Base-by-base conservation (phyloP, 768 basidiomycete species). In the Vararia minispora region DNA sequence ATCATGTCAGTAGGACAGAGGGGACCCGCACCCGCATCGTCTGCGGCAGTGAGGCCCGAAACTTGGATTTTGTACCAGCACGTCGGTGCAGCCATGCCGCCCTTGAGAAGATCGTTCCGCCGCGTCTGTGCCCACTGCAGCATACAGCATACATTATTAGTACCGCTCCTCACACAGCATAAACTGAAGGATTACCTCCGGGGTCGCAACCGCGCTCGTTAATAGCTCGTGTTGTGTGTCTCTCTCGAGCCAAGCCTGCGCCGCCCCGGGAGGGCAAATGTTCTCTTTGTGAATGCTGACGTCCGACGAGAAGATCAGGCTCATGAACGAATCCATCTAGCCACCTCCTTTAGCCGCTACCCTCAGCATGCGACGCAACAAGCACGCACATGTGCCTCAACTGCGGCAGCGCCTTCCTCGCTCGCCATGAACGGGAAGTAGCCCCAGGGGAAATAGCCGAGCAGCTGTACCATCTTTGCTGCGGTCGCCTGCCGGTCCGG, bases 261-360 rank as follows among this genome's bases (percentile, higher is more conserved):
- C 33, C 27, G 53, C 55, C 14, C 65, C 66, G 2, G 53, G 52
- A 8, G 57, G 41, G 17, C 61, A 54, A 26, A 69, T 41, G 12
- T 58, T 53, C 16, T 51, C 59, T 48, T 56, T 56, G 61, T 60
- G 65, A 14, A 48, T 18, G 21, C 48, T 46, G 0, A 61, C 57
- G 31, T 68, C 56, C 12, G 53, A 35, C 4, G 66, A 34, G 43
- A 59, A 65, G 24, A 55, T 0, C 20, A 67, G 17, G 27, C 55
- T 53, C 26, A 62, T 47, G 39, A 69, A 58, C 1, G 66, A 62
- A 25, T 70, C 66, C 20, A 58, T 48, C 66, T 64, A 28, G n/a
- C n/a, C n/a, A n/a, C n/a, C n/a, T n/a, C n/a, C n/a, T n/a, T n/a
- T n/a, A n/a, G n/a, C n/a, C n/a, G n/a, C n/a, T n/a, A n/a, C n/a